Base-by-base conservation (phyloP, 345 rosid species). In the Linum usitatissimum region DNA sequence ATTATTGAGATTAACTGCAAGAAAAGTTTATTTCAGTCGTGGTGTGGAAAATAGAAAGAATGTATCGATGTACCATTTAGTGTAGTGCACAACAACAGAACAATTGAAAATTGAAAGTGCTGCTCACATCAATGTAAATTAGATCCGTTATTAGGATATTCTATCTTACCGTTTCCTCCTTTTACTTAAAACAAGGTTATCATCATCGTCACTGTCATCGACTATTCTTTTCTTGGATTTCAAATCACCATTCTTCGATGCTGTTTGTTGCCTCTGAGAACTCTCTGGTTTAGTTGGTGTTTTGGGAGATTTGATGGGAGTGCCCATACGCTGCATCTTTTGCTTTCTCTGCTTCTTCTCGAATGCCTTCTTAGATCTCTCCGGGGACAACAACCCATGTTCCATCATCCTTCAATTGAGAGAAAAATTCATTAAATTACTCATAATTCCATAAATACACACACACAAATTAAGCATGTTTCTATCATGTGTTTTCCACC, bases 321-420 rank as follows among this genome's bases (percentile, higher is more conserved):
- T 87, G 64, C 92, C 96, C 65, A 55, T 60, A 54, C 95, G 79
- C 38, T 81, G 69, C 71, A 86, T 83, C 78, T 84, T 93, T 79
- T 81, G 95, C 77, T 81, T 90, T 68, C 88, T 83, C 74, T 83
- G 99, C 70, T 87, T 93, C 84, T 82, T 93, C 78, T 90, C 97
- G 4, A 71, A 62, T 4, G 94, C 92, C 77, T 49, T 81, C 73
- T 81, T 90, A 2, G 96, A 81, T 74, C 79, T 83, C 4, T 86
- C 94, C 9, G 85, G 78, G 58, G 96, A 83, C 67, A 93, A 74
- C 76, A 93, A 75, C 21, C 96, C 97, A 67, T 93, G 96, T 78
- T 93, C 99, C 99, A 93, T 90, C 84, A 93, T 79, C 99, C 99
- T 93, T 76, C 56, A 76, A 58, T 62, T 57, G 39, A 42, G 64